Evolutionary conservation across 2,329 filamentous ascomycete species (phyloP), one percentile per base, ranked within the genome.

Genomic region (Rhynchosporium secalis): DNA sequence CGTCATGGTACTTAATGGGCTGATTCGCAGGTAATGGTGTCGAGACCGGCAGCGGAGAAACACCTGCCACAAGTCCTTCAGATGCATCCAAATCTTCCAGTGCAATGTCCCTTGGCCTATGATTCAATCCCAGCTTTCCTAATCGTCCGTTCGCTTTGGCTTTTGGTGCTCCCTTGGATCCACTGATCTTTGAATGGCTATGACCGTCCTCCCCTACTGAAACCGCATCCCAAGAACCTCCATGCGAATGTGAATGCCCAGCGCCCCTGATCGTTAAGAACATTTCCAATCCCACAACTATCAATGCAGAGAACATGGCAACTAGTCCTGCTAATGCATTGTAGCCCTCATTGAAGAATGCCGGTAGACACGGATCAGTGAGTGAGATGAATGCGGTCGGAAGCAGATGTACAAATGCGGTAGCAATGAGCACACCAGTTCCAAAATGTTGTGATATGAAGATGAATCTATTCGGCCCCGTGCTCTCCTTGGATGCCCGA

Each of bases 201-300:
- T 78, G 74, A 2, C 79, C 77, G 3, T 80, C 79, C 40, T 82
- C 80, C 77, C 69, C 68, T 45, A n/a, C 46, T 10, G 68, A 61
- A 38, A 71, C 60, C 12, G 62, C 54, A 51, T 72, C 71, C 72
- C 72, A 74, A 29, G 56, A 56, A 9, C 63, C 69, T 29, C 68
- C 74, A 66, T 87, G 85, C 1, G 82, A 81, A 70, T 87, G 83
- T 1, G 83, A 83, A 70, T 86, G 86, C 1, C 83, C 80, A 1
- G 85, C 86, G 48, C 86, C 86, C 60, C 85, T 77, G 2, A 88
- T 89, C 0, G 92, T 92, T 69, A 98, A 87, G 74, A 92, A 92
- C 78, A 95, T 96, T 75, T 98, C 94, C 58, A 97, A 83, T 2
- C 86, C 84, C 6, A 96, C 91, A 3, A 97, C 92, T 3, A 90